These are phyloP conservation scores for Sphaerulina populicola DNA, from an alignment of 2,329 filamentous ascomycete species.

Conservation along the genomic window DNA sequence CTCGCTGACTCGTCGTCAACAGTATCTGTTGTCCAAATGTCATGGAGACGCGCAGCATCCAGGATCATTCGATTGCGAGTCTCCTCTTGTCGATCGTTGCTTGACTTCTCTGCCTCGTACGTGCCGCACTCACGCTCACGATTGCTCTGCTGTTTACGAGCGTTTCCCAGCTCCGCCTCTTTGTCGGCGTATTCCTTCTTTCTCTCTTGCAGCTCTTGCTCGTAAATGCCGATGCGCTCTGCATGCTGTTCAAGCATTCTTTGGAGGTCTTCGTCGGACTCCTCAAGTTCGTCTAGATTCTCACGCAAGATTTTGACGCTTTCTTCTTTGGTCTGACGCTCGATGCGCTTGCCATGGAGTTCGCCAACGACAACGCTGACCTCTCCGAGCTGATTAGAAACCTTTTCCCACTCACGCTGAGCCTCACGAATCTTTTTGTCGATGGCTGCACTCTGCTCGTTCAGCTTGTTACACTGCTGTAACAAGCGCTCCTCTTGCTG, in stretches of 20 bases:
- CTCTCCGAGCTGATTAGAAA: slow-evolving; percentile 63
- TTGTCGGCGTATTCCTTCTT: slow-evolving; percentile 59
- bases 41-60: slow-evolving; percentile 65
- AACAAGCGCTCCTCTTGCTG: slow-evolving; percentile 50
- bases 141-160: slow-evolving; percentile 36
- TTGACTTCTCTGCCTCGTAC: slow-evolving; percentile 76
- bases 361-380: slow-evolving; percentile 68
- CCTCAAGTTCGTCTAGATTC: slow-evolving; percentile 67
- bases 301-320: slow-evolving; percentile 61
- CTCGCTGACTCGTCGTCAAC: slow-evolving; percentile 67
- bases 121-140: slow-evolving; percentile 61
- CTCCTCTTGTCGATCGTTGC: slow-evolving; percentile 71
- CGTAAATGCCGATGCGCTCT: slow-evolving; percentile 55
- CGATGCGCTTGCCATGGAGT: slow-evolving; percentile 66
- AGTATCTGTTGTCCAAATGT: slow-evolving; percentile 75
- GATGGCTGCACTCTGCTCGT: slow-evolving; percentile 51
- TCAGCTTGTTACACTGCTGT: slow-evolving; percentile 55
- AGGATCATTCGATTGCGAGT: slow-evolving; percentile 66
- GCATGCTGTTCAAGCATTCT: slow-evolving; percentile 68
- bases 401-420: slow-evolving; percentile 46
- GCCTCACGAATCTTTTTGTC: slow-evolving; percentile 55
- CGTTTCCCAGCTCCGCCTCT: slow-evolving; percentile 43
- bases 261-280: slow-evolving; percentile 68
- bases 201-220: slow-evolving; percentile 54
- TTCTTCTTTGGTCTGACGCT: slow-evolving; percentile 60